Base-by-base conservation (phyloP, 2,329 filamentous ascomycete genomes). In the Aspergillus ruber region DNA sequence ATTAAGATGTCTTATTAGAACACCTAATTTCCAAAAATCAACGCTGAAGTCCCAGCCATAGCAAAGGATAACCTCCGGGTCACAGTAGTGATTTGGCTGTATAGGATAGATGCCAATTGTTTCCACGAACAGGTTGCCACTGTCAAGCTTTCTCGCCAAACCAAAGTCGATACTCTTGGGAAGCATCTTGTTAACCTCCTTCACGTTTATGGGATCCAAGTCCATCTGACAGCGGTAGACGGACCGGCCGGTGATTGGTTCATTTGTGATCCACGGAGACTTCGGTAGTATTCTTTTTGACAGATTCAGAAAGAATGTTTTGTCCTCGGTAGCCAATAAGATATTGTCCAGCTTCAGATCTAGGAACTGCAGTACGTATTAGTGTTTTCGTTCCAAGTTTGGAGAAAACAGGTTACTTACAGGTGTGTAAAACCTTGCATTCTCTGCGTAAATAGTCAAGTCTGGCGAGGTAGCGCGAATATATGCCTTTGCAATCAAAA, bases 341-440 rank as follows among this genome's bases (percentile, higher is more conserved):
- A 74, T 70, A 35, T 74, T 74, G 42, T 72, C 65, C 6, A 71
- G 64, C 45, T 74, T 74, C 45, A 74, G 56, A 58, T 74, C 72
- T 63, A 53, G 43, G 17, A 13, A 52, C 40, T 13, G 17, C 4
- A 25, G 32, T 45, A 35, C 12, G 6, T 4, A 8, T 35, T 35
- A 35, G 5, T 12, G 21, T 55, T 49, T 48, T 52, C 23, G 8
- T 52, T 9, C 21, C 1, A 53, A 47, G 33, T 45, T 18, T 6
- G 17, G 44, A 50, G 21, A 48, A 47, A 8, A 42, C 3, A 35
- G 32, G 3, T 35, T n/a, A 57, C 56, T 42, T 57, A 71, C 68
- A 67, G 1, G 69, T 74, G 57, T 75, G 67, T 23, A 74, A 67
- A 42, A 64, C 56, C 42, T 60, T 64, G 49, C 67, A 73, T 46